phyloP scores from a whole-genome alignment of 2,329 filamentous ascomycete genomes.

The Lomentospora prolificans region DNA sequence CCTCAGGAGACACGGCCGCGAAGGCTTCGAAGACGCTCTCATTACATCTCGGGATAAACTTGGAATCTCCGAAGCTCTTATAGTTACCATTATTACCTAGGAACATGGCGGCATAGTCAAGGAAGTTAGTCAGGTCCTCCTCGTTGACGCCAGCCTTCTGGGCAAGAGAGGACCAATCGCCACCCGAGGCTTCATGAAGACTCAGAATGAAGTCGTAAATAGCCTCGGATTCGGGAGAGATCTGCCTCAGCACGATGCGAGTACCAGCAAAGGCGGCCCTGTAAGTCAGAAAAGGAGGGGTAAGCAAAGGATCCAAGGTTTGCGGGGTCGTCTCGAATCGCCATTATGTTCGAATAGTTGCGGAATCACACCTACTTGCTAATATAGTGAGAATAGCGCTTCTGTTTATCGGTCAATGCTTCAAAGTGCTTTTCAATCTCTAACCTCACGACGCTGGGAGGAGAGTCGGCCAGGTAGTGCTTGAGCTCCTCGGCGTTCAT shows the following conservation, averaged over 20 bases:
- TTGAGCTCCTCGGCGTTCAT: constrained; percentile 53
- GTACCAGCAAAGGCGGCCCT: constrained; percentile 71
- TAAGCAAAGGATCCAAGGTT: constrained; percentile 1
- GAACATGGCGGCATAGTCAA: constrained; percentile 71
- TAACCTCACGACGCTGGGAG: constrained; percentile 77
- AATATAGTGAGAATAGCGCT: constrained; percentile 86
- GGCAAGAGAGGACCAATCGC: constrained; percentile 62
- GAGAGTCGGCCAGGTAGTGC: constrained; percentile 85
- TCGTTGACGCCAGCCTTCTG: constrained; percentile 54
- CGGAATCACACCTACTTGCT: constrained; percentile 50
- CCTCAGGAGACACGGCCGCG: constrained; percentile 49
- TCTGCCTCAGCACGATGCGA: constrained; percentile 68
- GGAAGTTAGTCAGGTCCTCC: constrained; percentile 55
- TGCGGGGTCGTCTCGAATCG: neutral
- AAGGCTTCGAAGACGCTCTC: constrained; percentile 56
- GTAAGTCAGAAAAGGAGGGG: constrained; percentile 7
- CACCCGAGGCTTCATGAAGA: constrained; percentile 54
- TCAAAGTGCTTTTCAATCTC: constrained; percentile 92
- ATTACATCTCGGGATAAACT: constrained; percentile 66
- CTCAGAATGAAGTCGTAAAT: constrained; percentile 75
- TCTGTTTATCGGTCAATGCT: constrained; percentile 62
- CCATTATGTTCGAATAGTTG: constrained; percentile 1
- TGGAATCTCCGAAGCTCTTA: constrained; percentile 78
- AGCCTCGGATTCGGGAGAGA: constrained; percentile 70
- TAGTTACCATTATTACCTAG: constrained; percentile 76